Conservation (phyloP, 192 early-diverging fungal species). For the Podila horticola region DNA sequence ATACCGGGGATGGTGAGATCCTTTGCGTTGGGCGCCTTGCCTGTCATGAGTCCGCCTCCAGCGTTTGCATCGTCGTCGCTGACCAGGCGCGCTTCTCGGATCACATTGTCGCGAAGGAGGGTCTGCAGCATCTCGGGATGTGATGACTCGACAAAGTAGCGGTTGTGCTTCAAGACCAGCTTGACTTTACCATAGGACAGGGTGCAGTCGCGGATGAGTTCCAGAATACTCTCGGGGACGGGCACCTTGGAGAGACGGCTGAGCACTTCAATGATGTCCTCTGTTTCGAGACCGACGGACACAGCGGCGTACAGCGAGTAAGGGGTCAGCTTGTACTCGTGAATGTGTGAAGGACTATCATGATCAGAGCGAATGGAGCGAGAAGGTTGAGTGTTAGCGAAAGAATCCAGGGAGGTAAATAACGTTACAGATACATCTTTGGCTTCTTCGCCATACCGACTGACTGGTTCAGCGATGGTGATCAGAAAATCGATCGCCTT, state of each 20-base stretch:
- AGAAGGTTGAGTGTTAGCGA: neutral
- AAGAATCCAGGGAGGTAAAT: slow-evolving; percentile 8
- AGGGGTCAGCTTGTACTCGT: slow-evolving; percentile 95
- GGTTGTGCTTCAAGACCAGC: slow-evolving; percentile 94
- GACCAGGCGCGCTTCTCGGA: slow-evolving; percentile 72
- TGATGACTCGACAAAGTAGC: slow-evolving; percentile 92
- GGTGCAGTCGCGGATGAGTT: slow-evolving; percentile 86
- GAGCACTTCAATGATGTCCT: slow-evolving; percentile 91
- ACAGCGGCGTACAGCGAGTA: slow-evolving; percentile 99
- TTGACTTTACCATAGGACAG: slow-evolving; percentile 95
- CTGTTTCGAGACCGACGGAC: slow-evolving; percentile 92
- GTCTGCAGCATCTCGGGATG: slow-evolving; percentile 84
- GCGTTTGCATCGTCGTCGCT: slow-evolving; percentile 56
- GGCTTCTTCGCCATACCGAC: slow-evolving; percentile 59
- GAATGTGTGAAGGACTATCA: slow-evolving; percentile 73
- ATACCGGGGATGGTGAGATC: slow-evolving; percentile 74
- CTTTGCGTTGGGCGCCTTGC: slow-evolving; percentile 71
- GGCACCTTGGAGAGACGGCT: slow-evolving; percentile 90
- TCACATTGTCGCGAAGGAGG: slow-evolving; percentile 80
- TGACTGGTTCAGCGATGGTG: slow-evolving; percentile 95
- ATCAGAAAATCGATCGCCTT: slow-evolving; percentile 97
- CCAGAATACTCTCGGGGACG: slow-evolving; percentile 78
- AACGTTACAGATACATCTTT: too few species aligned
- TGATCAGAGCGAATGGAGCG: neutral
- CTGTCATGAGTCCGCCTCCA: slow-evolving; percentile 57